Evolutionary conservation across 352 stramenopile species (phyloP).

Genomic region (Elongisporangium undulatum): DNA sequence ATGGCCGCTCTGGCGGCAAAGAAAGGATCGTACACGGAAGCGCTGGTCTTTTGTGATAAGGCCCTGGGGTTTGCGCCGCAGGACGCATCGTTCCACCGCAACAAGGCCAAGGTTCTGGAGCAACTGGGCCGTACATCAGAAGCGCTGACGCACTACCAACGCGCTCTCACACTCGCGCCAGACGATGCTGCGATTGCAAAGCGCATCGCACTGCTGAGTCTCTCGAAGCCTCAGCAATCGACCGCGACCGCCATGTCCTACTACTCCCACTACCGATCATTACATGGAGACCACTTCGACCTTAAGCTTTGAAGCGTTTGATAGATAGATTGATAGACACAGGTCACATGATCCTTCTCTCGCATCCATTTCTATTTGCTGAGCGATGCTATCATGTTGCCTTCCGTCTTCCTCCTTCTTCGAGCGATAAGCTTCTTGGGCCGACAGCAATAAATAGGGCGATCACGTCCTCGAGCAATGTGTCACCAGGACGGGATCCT

Average conservation of each 20-base stretch:
- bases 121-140: slow-evolving; percentile 40
- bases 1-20: slow-evolving; percentile 40
- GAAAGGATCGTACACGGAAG: slow-evolving; percentile 37
- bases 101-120: slow-evolving; percentile 53
- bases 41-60: slow-evolving; percentile 25
- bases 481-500: not conserved
- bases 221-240: slow-evolving; percentile 19
- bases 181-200: slow-evolving; percentile 29
- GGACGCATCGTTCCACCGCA: slow-evolving; percentile 49
- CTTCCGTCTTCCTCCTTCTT: not conserved
- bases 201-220: slow-evolving; percentile 41
- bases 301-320: slow-evolving; percentile 42
- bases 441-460: not conserved
- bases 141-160: slow-evolving; percentile 40
- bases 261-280: slow-evolving; percentile 37
- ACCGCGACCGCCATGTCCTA: slow-evolving; percentile 21
- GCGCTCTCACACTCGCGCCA: slow-evolving; percentile 24
- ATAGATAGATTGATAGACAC: not conserved
- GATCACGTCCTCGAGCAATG: not conserved
- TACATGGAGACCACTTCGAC: slow-evolving; percentile 53
- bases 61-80: slow-evolving; percentile 34
- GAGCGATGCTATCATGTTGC: not conserved
- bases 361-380: not conserved
- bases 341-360: not conserved
- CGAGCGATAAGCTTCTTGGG: not conserved